Conservation (phyloP, 2,329 filamentous ascomycete species). For the Trichoderma pleuroti region DNA sequence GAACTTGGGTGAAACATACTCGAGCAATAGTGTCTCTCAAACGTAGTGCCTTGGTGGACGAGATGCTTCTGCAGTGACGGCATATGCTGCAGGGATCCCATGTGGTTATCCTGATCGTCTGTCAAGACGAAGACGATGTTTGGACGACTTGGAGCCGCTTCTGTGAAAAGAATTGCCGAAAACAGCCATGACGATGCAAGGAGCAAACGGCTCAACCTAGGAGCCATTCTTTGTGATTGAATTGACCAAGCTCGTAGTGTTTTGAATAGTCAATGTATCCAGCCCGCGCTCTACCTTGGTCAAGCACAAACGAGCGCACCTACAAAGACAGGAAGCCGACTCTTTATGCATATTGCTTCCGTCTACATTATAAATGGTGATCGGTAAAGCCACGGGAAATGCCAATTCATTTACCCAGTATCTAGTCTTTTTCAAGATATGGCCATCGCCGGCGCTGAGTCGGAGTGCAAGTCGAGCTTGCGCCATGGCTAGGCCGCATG, state of each 20-base stretch:
- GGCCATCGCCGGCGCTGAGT: not conserved
- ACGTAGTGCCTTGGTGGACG: conserved; percentile 55
- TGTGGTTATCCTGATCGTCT: conserved; percentile 63
- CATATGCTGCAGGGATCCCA: conserved; percentile 61
- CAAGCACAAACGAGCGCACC: not conserved
- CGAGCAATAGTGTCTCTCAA: conserved; percentile 62
- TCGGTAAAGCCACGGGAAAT: not conserved
- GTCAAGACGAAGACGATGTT: conserved; percentile 67
- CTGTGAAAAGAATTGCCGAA: not conserved
- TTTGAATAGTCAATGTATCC: not conserved
- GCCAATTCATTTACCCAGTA: not conserved
- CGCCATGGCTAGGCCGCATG: conserved; percentile 7
- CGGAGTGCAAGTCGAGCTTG: not conserved
- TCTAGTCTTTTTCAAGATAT: not conserved
- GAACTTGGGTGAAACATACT: not conserved
- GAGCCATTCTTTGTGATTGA: not conserved
- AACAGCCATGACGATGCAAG: conserved; percentile 9
- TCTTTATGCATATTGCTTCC: not conserved
- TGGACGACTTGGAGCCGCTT: conserved; percentile 12
- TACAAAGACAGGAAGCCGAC: not conserved
- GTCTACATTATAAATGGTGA: not conserved
- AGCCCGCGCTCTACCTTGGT: not conserved
- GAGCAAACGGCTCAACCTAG: not conserved
- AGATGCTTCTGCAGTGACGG: conserved; percentile 55
- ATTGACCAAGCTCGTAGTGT: not conserved